Evolutionary conservation across 2,329 filamentous ascomycete genomes (phyloP).

Genomic region (Colletotrichum sojae): DNA sequence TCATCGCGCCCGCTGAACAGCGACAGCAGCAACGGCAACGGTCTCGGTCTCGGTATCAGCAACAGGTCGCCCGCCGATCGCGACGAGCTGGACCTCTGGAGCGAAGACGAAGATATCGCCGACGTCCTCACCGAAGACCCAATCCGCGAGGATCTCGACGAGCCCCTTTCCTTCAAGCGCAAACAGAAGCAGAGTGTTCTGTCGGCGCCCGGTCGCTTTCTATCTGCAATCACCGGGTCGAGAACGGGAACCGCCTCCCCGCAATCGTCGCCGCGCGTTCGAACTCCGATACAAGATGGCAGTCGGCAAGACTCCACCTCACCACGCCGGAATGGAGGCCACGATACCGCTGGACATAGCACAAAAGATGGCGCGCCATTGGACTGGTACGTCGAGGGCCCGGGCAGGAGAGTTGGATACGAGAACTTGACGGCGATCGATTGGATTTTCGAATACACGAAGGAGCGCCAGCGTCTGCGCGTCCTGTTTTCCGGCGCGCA

Average conservation of each 20-base stretch:
- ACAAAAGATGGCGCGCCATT: conserved; percentile 64
- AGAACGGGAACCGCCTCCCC: conserved; percentile 44
- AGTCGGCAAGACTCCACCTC: conserved; percentile 42
- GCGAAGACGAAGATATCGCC: conserved; percentile 55
- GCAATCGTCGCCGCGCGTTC: conserved; percentile 35
- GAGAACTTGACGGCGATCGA: conserved; percentile 98
- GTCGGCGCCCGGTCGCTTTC: conserved; percentile 62
- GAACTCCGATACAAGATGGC: conserved; percentile 42
- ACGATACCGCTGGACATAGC: conserved; percentile 33
- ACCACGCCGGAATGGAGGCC: conserved; percentile 34
- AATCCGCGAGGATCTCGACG: conserved; percentile 62
- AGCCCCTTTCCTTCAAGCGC: conserved; percentile 79
- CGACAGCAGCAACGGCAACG: conserved; percentile 38
- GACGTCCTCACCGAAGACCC: conserved; percentile 70
- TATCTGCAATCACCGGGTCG: conserved; percentile 63
- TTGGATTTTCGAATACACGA: conserved; percentile 99
- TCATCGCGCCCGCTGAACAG: conserved; percentile 47
- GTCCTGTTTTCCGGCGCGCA: conserved; percentile 78
- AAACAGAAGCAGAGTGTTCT: conserved; percentile 68
- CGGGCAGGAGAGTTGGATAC: conserved; percentile 91
- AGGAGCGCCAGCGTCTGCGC: conserved; percentile 91
- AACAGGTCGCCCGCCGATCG: conserved; percentile 53
- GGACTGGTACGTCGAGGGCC: conserved; percentile 94
- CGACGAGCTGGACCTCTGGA: conserved; percentile 63
- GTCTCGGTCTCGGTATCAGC: too few species aligned